Evolutionary conservation across 2,329 filamentous ascomycete genomes (phyloP).

Genomic region (Paraphoma sp.): DNA sequence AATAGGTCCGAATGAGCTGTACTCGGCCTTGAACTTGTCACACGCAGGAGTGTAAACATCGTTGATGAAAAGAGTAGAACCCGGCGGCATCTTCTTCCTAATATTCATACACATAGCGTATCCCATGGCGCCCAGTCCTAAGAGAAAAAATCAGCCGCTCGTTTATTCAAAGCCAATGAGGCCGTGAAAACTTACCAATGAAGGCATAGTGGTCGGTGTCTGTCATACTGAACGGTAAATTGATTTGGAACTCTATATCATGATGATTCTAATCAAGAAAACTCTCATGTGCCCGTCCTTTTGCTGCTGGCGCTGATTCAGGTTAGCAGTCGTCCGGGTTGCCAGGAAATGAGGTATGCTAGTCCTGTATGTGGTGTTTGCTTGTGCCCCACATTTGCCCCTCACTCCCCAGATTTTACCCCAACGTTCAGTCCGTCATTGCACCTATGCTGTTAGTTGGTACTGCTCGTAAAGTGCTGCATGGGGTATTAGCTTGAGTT

Average conservation of each 20-base stretch:
- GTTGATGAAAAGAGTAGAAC: conserved; percentile 34
- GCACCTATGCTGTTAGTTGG: too few relatives aligned
- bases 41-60: conserved; percentile 35
- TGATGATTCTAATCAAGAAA: too few relatives aligned
- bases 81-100: conserved; percentile 28
- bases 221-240: conserved; percentile 16
- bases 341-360: background rate
- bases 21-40: conserved; percentile 28
- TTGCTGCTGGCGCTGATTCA: background rate
- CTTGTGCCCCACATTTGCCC: conserved; percentile 38
- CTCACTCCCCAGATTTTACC: conserved; percentile 28
- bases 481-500: too few relatives aligned
- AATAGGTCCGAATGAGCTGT: conserved; percentile 26
- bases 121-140: conserved; percentile 45
- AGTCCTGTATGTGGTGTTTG: conserved; percentile 2
- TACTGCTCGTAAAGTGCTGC: too few relatives aligned
- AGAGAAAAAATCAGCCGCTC: background rate
- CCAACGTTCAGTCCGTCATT: conserved; percentile 10
- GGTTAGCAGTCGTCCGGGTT: background rate
- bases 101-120: conserved; percentile 43
- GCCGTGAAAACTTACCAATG: conserved; percentile 25
- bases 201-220: conserved; percentile 36
- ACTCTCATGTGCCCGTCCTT: too few relatives aligned
- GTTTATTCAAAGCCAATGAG: background rate
- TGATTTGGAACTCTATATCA: too few relatives aligned